A percentile compares a stretch with the other conserved stretches of the same genome.
These are phyloP conservation scores for Poa pratensis DNA, from an alignment of 176 grass and related monocot species.

Conservation along the genomic window DNA sequence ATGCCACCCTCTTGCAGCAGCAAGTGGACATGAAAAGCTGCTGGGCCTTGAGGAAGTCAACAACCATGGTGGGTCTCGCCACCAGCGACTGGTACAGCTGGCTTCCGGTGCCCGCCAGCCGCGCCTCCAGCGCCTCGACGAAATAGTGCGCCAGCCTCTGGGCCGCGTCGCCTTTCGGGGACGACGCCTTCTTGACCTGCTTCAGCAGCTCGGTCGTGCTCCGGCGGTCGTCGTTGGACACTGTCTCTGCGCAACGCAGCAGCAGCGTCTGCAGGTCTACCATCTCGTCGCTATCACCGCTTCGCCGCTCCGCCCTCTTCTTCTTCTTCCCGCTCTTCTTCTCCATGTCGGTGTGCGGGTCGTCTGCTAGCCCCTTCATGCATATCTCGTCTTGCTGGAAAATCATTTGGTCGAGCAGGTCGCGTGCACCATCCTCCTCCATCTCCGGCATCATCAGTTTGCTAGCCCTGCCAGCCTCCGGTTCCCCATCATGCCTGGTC, in stretches of 20 bases:
- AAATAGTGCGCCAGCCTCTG: conserved; percentile 76
- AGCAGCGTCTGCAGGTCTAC: conserved; percentile 64
- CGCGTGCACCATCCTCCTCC: conserved; percentile 36
- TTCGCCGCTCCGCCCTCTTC: conserved; percentile 5
- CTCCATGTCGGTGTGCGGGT: background rate
- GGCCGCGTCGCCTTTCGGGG: conserved; percentile 40
- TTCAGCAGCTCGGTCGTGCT: conserved; percentile 51
- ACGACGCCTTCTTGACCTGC: conserved; percentile 50
- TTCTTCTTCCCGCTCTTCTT: background rate
- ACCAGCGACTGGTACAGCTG: conserved; percentile 44
- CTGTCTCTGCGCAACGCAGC: conserved; percentile 61
- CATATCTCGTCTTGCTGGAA: conserved; percentile 16
- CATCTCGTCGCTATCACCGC: background rate
- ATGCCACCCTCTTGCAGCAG: conserved; percentile 53
- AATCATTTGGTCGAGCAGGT: conserved; percentile 58
- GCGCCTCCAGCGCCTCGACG: conserved; percentile 62
- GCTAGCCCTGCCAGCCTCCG: conserved; percentile 31
- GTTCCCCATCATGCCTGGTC: background rate
- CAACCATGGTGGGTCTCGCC: conserved; percentile 6
- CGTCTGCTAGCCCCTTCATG: conserved; percentile 18
- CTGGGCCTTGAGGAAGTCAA: conserved; percentile 53
- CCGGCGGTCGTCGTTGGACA: conserved; percentile 49
- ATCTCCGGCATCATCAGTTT: conserved; percentile 36
- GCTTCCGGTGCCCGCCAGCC: conserved; percentile 67
- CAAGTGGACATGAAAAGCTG: conserved; percentile 53